These are phyloP conservation scores for Halophytophthora batemanensis DNA, from an alignment of 352 stramenopile species.

Conservation along the genomic window DNA sequence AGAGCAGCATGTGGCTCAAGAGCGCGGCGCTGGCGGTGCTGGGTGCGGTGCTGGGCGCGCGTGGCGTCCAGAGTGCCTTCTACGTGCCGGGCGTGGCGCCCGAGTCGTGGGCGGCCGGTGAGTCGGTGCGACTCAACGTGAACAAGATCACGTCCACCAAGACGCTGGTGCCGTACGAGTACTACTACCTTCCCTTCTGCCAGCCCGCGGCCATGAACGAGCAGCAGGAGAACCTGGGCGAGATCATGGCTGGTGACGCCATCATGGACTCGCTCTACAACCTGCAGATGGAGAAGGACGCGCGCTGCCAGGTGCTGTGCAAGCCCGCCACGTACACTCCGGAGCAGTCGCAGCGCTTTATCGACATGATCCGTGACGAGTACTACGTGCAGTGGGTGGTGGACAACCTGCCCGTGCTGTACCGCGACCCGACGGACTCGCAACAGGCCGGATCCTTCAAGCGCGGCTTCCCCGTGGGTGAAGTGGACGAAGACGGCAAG, in stretches of 20 bases:
- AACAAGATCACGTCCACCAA: slow-evolving; percentile 98
- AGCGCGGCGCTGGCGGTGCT: slow-evolving; percentile 25
- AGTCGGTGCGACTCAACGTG: slow-evolving; percentile 92
- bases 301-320: slow-evolving; percentile 89
- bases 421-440: slow-evolving; percentile 71
- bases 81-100: slow-evolving; percentile 85
- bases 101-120: slow-evolving; percentile 76
- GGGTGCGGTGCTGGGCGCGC: slow-evolving; percentile 16
- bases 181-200: slow-evolving; percentile 97
- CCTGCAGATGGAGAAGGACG: slow-evolving; percentile 88
- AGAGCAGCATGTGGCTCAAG: slow-evolving; percentile 29
- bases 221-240: slow-evolving; percentile 90
- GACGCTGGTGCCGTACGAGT: slow-evolving; percentile 98
- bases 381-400: slow-evolving; percentile 95
- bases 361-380: slow-evolving; percentile 92
- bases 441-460: slow-evolving; percentile 78
- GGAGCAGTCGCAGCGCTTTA: slow-evolving; percentile 80
- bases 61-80: slow-evolving; percentile 51
- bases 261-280: slow-evolving; percentile 91
- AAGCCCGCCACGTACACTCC: slow-evolving; percentile 81
- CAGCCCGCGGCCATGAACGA: slow-evolving; percentile 75
- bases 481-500: slow-evolving; percentile 86
- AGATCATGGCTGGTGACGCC: slow-evolving; percentile 90
- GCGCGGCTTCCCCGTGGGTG: slow-evolving; percentile 92
- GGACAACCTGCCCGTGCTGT: slow-evolving; percentile 90